Percentiles rank a stretch among this genome's conserved stretches.
Conservation (phyloP, 176 grass and related monocot genomes). For the Elaeis guineensis region DNA sequence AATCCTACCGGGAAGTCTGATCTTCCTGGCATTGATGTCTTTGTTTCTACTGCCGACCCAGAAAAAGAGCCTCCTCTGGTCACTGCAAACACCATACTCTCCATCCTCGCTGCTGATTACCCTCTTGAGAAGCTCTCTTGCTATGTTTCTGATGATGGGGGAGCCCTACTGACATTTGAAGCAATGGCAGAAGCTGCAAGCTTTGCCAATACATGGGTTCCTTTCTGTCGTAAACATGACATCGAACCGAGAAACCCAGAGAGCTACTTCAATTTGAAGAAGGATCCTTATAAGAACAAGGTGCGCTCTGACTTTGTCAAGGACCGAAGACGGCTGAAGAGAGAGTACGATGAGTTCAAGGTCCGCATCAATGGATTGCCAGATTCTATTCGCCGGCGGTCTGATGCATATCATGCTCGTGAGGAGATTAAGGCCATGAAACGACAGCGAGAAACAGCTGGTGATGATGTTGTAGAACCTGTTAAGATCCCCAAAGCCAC, state of each 20-base stretch:
- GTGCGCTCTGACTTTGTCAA: constrained; percentile 76
- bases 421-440: constrained; percentile 39
- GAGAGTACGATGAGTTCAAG: constrained; percentile 92
- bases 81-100: constrained; percentile 84
- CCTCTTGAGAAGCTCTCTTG: constrained; percentile 62
- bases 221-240: constrained; percentile 84
- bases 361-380: constrained; percentile 50
- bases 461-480: constrained; percentile 21
- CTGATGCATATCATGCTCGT: constrained; percentile 46
- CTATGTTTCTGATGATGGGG: constrained; percentile 88
- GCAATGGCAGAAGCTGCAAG: constrained; percentile 68
- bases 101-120: constrained; percentile 89
- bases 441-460: constrained; percentile 20
- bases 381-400: constrained; percentile 52
- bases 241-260: constrained; percentile 66
- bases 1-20: constrained; percentile 44
- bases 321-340: constrained; percentile 62
- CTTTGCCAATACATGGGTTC: constrained; percentile 78
- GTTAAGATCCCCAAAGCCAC: constrained; percentile 36
- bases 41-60: constrained; percentile 78
- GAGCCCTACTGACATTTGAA: constrained; percentile 78
- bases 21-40: constrained; percentile 68
- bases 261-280: constrained; percentile 89
- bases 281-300: constrained; percentile 64
- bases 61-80: constrained; percentile 82